Evolutionary conservation across 805 yeast species (phyloP), one percentile per base, ranked within the genome.

Genomic region (Wickerhamomyces bisporus): DNA sequence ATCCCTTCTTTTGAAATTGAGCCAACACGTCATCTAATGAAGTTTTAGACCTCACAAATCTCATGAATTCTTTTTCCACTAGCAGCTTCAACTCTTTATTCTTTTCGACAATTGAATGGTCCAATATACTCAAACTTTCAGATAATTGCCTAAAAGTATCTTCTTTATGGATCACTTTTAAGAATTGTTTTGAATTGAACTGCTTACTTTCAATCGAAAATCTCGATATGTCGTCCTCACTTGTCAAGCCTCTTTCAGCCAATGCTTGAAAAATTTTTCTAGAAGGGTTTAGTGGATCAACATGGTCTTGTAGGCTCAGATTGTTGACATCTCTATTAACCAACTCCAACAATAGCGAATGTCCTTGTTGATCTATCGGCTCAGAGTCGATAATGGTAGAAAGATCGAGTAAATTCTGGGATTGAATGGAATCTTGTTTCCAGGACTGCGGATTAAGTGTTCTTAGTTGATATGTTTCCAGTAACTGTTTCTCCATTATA

Each of bases 1-100:
- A 41, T 6, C 68, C 70, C 14, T 64, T 53, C n/a, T 52, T 50
- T 23, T 68, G 61, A 47, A 81, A 76, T 44, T 75, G 79, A 16
- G 58, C 63, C 43, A 77, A 72, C 4, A 81, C 77, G 20, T 70
- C 69, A 51, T 83, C 89, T 26, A 84, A 60, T 4, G 75, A 65
- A 18, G 81, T 73, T 50, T 84, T 84, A 20, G 80, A 70, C 44
- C 72, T 73, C 24, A 84, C 85, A 45, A 81, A 82, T 47, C 71
- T 68, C 38, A 75, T 72, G 47, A 77, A 81, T 51, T 83, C 85
- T 12, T 68, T 60, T 45, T 77, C 77, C 13, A 81, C 76, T 30
- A 79, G 56, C 13, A 54, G 49, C 40, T 73, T 70, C 49, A 80
- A 56, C 15, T 71, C 72, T 8, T 67, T 64, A 27, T 77, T 72